Evolutionary conservation across 1,139 yeast genomes (phyloP), one percentile per base, ranked within the genome.

Genomic region (Yamadazyma epiphylla): DNA sequence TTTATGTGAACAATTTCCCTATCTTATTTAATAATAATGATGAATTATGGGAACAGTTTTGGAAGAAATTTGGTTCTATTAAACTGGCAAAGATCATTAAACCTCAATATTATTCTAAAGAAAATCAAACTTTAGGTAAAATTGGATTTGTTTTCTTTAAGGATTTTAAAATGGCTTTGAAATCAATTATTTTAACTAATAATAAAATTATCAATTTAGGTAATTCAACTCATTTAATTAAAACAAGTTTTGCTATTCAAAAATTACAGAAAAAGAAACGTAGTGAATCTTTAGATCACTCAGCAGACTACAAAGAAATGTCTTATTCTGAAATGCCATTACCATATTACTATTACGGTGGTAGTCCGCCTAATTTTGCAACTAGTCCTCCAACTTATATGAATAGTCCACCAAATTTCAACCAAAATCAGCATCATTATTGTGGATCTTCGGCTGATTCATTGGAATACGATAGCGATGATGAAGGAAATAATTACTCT

Each of bases 1-100:
- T 77, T 26, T 77, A 77, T 44, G 74, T 77, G 13, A 74, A 69
- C 35, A 74, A 74, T 42, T 54, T 77, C 22, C 71, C 81, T 0
- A 45, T 60, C 5, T 39, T 59, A 5, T 65, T 71, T 31, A 63
- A 60, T 17, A 63, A 65, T 38, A 48, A 65, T 37, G 72, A 66
- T 45, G 40, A 37, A 7, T 41, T 55, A 14, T 66, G 73, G 73
- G 60, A 52, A 30, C 22, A 36, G 17, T 66, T 66, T 44, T 66
- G 73, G 72, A 36, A 41, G 22, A 68, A 60, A 38, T 66, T 65
- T 50, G 72, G 72, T 4, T 32, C 37, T n/a, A 61, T 66, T 28
- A 66, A 65, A 28, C 64, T 68, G 17, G 72, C 72, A 15, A 64
- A 60, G 36, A 64, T 66, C 30, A 66, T 66, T 29, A 66, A 66